Percentiles rank a stretch among this genome's conserved stretches.
phyloP scores from a whole-genome alignment of 169 alveolate species.

The Babesia ovis region DNA sequence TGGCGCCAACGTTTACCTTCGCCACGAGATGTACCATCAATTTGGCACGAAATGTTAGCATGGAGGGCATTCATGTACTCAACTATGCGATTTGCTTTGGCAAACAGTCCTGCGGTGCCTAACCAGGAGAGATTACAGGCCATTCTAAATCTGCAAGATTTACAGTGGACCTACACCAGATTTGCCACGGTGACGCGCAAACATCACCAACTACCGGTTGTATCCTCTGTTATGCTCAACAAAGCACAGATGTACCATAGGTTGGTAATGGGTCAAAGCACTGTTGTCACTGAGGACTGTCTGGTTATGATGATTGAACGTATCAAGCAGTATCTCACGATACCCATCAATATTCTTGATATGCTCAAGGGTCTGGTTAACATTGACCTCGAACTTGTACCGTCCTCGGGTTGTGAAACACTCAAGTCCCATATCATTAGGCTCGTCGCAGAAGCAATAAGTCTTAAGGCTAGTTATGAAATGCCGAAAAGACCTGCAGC shows the following conservation, averaged over 20 bases:
- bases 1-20: constrained; percentile 75
- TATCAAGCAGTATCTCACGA: constrained; percentile 62
- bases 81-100: constrained; percentile 17
- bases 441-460: constrained; percentile 61
- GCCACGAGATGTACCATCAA: constrained; percentile 63
- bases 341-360: constrained; percentile 49
- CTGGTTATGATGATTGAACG: constrained; percentile 47
- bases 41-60: constrained; percentile 70
- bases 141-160: constrained; percentile 58
- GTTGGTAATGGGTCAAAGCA: constrained; percentile 20
- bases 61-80: constrained; percentile 73
- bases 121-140: constrained; percentile 10
- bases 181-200: constrained; percentile 75
- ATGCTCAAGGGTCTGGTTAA: constrained; percentile 52
- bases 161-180: constrained; percentile 76
- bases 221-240: constrained; percentile 70
- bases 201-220: constrained; percentile 72
- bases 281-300: constrained; percentile 53
- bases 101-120: constrained; percentile 8
- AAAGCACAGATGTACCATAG: constrained; percentile 69
- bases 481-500: constrained; percentile 7
- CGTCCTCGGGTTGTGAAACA: constrained; percentile 49
- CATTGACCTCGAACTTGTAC: constrained; percentile 47
- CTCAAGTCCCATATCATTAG: constrained; percentile 59
- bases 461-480: constrained; percentile 45